Percentiles rank a stretch among this genome's conserved stretches.
Evolutionary conservation across 2,329 filamentous ascomycete species (phyloP).

Genomic region (Leptographium lundbergii): DNA sequence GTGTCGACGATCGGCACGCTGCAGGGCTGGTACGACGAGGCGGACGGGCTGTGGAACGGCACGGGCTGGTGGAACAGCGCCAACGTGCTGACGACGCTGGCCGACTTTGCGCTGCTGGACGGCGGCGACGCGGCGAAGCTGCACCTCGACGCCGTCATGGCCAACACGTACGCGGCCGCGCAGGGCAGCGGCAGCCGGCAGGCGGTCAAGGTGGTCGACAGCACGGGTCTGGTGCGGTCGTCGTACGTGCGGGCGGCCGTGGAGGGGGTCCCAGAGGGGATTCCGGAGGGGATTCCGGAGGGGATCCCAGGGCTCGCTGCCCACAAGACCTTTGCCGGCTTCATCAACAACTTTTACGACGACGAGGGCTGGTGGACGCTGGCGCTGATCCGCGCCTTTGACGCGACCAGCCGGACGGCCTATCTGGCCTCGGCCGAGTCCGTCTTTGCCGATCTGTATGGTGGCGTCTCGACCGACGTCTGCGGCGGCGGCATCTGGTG

Average conservation of each 20-base stretch:
- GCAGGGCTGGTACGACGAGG: constrained; percentile 47
- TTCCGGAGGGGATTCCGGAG: too few relatives aligned
- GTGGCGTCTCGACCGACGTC: constrained; percentile 25
- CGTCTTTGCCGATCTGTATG: constrained; percentile 43
- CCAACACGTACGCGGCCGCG: constrained; percentile 32
- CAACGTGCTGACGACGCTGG: constrained; percentile 51
- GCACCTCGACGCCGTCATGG: constrained; percentile 26
- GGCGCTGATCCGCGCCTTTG: constrained; percentile 41
- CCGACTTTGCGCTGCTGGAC: constrained; percentile 34
- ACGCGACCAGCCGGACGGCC: constrained; percentile 30
- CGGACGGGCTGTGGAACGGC: constrained; percentile 49
- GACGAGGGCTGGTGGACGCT: constrained; percentile 53
- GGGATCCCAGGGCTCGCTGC: constrained; percentile 13
- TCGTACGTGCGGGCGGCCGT: constrained; percentile 18
- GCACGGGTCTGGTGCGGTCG: constrained; percentile 24
- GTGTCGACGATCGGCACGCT: constrained; percentile 27
- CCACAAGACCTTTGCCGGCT: constrained; percentile 27
- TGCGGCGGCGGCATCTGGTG: constrained; percentile 45
- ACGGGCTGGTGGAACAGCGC: constrained; percentile 65
- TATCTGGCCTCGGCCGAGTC: constrained; percentile 38
- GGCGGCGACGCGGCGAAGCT: constrained; percentile 21
- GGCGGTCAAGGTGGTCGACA: constrained; percentile 25
- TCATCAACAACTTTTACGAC: constrained; percentile 45
- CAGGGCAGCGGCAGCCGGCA: constrained; percentile 25
- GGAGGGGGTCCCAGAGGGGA: too few relatives aligned